Percentiles rank a stretch among this genome's conserved stretches.
Evolutionary conservation across 2,329 filamentous ascomycete species (phyloP).

Genomic region (Macrophomina phaseolina): DNA sequence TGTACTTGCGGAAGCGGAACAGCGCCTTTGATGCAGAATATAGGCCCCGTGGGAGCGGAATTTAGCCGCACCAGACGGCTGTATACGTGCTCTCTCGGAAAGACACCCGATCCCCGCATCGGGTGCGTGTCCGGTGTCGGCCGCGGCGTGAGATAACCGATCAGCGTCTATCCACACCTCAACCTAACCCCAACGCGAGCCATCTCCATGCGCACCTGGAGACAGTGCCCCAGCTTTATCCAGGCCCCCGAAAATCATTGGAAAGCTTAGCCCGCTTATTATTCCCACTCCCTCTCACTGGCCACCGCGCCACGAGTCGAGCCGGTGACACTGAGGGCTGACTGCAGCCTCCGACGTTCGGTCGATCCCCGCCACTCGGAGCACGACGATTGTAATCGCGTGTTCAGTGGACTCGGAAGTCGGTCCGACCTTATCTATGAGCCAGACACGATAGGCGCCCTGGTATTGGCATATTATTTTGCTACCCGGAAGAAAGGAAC

Average conservation of each 20-base stretch:
- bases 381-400: slow-evolving; percentile 3
- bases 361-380: slow-evolving; percentile 9
- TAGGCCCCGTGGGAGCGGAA: background rate
- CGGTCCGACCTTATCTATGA: slow-evolving; percentile 25
- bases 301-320: background rate
- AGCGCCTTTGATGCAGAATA: too few relatives aligned
- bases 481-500: background rate
- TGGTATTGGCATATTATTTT: background rate
- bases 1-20: too few relatives aligned
- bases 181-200: background rate
- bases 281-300: slow-evolving; percentile 2
- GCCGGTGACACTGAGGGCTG: slow-evolving; percentile 5
- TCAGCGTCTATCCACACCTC: background rate
- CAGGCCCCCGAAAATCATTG: slow-evolving; percentile 15
- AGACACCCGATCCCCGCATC: background rate
- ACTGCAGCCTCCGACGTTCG: slow-evolving; percentile 9
- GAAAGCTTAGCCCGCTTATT: slow-evolving; percentile 16
- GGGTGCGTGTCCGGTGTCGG: background rate
- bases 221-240: background rate
- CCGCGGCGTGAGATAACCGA: background rate
- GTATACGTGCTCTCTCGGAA: background rate
- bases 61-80: too few relatives aligned
- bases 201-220: background rate
- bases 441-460: slow-evolving; percentile 5
- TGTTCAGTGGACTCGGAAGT: slow-evolving; percentile 9